Evolutionary conservation across 805 yeast species (phyloP), one percentile per base, ranked within the genome.

Genomic region (Wickerhamiella domercqiae): DNA sequence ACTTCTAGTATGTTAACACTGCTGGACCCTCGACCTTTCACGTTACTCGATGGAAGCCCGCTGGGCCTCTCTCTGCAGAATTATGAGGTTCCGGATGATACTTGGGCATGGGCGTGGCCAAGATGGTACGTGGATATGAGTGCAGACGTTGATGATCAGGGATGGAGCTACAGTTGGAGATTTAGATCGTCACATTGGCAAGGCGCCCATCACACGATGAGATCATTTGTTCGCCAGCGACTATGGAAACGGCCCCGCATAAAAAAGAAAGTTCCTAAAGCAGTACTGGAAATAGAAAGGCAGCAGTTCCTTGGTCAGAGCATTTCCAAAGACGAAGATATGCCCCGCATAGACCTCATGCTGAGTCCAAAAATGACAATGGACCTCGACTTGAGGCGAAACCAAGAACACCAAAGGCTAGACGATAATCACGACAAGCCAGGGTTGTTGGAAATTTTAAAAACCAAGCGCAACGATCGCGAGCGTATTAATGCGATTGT

Each of bases 71-170:
- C 29, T 17, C 39, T 50, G 13, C 25, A 32, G 7, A 44, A 45
- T 11, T 60, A 54, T 38, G 57, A 63, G 13, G 51, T 72, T 11
- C 80, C 80, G 1, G 77, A 71, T 44, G 59, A 68, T 17, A 55
- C 63, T 31, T 77, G 83, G 84, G 50, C 54, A 38, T 77, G 84
- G 84, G 52, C 52, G 7, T 77, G 84, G 83, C 63, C 63, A 11
- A 61, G 64, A 38, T 80, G 93, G 93, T 75, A 73, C 47, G 75
- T 78, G 2, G 64, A 75, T 41, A 76, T 81, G 87, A 51, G 59
- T 3, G 57, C 59, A 29, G 83, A 78, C 49, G 78, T 72, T 16
- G 93, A 80, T 53, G 86, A 78, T 48, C 79, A 76, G 49, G 93
- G 93, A n/a, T 80, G 93, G 93, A 53, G 66, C 22, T 81, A 80